Base-by-base conservation (phyloP, 169 alveolate species). In the Eimeria sp. region DNA sequence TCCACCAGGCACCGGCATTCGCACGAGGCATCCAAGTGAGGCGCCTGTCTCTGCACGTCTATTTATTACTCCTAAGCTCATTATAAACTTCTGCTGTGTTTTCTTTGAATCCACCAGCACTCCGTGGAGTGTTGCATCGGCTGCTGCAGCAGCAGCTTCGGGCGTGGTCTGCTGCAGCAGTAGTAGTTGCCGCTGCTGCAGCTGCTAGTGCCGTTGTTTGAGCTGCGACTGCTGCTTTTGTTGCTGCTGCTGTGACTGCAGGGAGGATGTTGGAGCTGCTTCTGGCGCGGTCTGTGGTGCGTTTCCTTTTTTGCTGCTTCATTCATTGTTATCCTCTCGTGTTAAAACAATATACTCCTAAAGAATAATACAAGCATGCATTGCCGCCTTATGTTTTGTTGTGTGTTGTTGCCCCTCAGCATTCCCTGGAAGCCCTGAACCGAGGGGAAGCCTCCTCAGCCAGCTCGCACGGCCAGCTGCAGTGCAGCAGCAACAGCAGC, bases 401-500 rank as follows among this genome's bases (percentile, higher is more conserved):
- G 71, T 13, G 66, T 30, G 2, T 49, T 30, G 2, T 49, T 43
- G 62, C 46, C 68, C 11, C 71, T 8, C 68, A 54, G 71, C n/a
- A 1, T 72, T 80, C 8, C 68, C 25, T 49, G 20, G 68, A 9
- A 54, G 89, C 89, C 49, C 89, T 49, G 68, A 20, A 2, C 68
- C 49, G 71, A 6, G 46, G 25, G 25, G 71, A 20, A 80, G 68
- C 46, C 40, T 46, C 25, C 54, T n/a, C 71, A 80, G 66, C 89
- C 54, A n/a, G 49, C 23, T 49, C 89, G 68, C 49, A 80, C 49
- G 68, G 46, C 68, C 89, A 80, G 72, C 89, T 46, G 89, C 89
- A 80, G 89, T 68, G 89, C 89, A 52, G 68, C 89, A 78, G n/a
- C 62, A 78, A 46, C 89, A 78, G 68, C 89, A 78, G n/a, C 62